Evolutionary conservation across 2,329 filamentous ascomycete species (phyloP), one percentile per base, ranked within the genome.

Genomic region (Xylaria digitata): DNA sequence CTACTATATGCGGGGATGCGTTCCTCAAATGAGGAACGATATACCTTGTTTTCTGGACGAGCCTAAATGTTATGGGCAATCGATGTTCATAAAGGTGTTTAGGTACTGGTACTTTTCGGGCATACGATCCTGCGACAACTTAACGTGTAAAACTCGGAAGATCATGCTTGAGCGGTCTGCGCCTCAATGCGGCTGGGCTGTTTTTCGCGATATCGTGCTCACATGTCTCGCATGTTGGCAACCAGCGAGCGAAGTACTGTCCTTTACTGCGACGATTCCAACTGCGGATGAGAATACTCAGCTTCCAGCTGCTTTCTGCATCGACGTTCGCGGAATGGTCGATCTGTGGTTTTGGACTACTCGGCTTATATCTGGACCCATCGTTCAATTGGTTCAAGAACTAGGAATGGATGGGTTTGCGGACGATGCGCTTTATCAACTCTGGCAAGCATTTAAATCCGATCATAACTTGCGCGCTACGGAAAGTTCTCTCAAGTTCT

Each of bases 171-270:
- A 65, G 23, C 21, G 19, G 15, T 57, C 56, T 56, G 63, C 63
- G 49, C 63, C 63, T 3, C 17, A 34, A n/a, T 65, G 63, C 30
- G 32, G 56, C 32, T 65, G 63, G 63, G n/a, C 50, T 43, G 42
- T 56, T 30, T 65, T 65, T 61, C 63, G 63, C 21, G 50, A 61
- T 37, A 37, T 54, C 26, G 11, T 65, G n/a, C 32, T 65, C 3
- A 65, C 63, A 17, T 46, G 30, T 56, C n/a, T 65, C 50, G 56
- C 56, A 32, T 65, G 63, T 21, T 65, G 63, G 63, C 56, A 61
- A 32, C 63, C 63, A 19, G 52, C 21, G 19, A 17, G 11, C 34
- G 63, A 65, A 49, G 50, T 61, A 60, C 46, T 32, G 30, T 32
- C 30, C 30, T 32, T 7, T 32, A 32, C 30, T 32, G 30, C 30